phyloP scores from a whole-genome alignment of 805 yeast genomes.

The Metschnikowia similis region DNA sequence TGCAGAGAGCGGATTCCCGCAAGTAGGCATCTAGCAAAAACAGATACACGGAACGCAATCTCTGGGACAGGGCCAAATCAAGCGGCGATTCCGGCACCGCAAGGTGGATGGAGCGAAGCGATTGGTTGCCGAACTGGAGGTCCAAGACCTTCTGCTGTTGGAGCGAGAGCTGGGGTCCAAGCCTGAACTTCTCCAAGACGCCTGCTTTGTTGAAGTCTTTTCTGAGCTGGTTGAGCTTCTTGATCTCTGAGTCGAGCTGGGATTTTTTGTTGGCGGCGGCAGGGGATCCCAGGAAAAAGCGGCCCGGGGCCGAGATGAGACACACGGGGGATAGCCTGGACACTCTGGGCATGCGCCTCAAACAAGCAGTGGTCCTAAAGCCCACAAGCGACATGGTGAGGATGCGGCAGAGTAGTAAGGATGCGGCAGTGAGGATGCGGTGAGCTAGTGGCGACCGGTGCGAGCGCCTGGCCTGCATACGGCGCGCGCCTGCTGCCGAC shows the following conservation, averaged over 20 bases:
- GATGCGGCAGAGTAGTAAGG: neutral
- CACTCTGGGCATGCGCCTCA: neutral
- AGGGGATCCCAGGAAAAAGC: neutral
- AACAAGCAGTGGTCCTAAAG: neutral
- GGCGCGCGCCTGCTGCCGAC: neutral
- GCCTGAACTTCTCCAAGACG: constrained; percentile 21
- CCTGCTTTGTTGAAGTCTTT: constrained; percentile 21
- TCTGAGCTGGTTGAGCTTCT: constrained; percentile 13
- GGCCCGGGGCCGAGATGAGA: neutral
- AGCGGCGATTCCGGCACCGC: constrained; percentile 15
- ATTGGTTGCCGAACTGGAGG: constrained; percentile 1
- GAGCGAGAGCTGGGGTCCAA: constrained; percentile 19
- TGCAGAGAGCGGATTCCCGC: constrained; percentile 19
- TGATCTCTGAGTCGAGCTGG: constrained; percentile 1
- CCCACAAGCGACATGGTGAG: constrained; percentile 4
- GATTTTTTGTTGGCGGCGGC: constrained; percentile 1
- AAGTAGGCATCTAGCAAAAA: constrained; percentile 24
- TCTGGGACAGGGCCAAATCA: constrained; percentile 12
- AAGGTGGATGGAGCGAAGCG: neutral
- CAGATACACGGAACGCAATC: constrained; percentile 16
- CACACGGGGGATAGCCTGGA: neutral
- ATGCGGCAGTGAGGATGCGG: neutral
- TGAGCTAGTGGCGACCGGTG: constrained; percentile 1
- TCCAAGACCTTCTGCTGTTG: constrained; percentile 4
- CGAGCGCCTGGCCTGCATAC: neutral